Conservation (phyloP, 208 protist species). For the Leishmania braziliensis region DNA sequence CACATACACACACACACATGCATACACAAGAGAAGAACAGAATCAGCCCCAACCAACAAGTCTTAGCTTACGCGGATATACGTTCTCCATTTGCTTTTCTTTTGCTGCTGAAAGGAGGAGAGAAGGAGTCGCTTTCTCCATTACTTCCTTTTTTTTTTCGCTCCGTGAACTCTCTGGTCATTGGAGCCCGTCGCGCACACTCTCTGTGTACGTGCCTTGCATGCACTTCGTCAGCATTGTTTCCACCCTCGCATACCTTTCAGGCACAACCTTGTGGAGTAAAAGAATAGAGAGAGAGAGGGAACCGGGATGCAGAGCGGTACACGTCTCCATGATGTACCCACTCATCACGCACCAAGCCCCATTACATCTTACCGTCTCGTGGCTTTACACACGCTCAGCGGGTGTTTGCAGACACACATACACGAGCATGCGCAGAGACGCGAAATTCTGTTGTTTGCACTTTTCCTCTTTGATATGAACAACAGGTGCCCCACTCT, state of each 20-base stretch:
- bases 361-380: not conserved
- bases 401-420: not conserved
- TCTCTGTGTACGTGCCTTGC: not conserved
- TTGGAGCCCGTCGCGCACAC: not conserved
- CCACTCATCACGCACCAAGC: not conserved
- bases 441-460: not conserved
- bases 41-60: not conserved
- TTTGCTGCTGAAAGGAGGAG: not conserved
- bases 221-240: not conserved
- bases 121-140: not conserved
- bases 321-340: not conserved
- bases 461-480: not conserved
- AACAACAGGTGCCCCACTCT: not conserved
- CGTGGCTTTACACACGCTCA: not conserved
- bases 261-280: too few relatives aligned
- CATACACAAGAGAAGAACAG: not conserved
- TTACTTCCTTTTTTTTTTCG: not conserved
- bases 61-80: not conserved
- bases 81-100: not conserved
- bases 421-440: not conserved
- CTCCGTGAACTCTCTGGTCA: not conserved
- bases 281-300: too few relatives aligned
- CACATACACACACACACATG: slow-evolving; percentile 4
- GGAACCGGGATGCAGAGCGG: not conserved
- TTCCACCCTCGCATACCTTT: too few relatives aligned